Base-by-base conservation (phyloP, 2,329 filamentous ascomycete species). In the Mariannaea elegans region DNA sequence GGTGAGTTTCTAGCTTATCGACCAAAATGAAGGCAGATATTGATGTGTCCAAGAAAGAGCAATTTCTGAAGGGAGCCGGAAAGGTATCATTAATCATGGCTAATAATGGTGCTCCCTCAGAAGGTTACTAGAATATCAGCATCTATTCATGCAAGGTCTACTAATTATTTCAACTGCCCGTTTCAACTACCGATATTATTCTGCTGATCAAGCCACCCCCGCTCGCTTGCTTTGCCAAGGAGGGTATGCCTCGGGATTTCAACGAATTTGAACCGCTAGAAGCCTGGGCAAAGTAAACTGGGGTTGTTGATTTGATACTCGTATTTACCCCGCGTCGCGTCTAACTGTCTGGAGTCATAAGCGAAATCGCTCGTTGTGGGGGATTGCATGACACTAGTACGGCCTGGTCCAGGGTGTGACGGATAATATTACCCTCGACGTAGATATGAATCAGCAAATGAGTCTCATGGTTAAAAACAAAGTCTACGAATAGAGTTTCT, bases 131-230 rank as follows among this genome's bases (percentile, higher is more conserved):
- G n/a, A n/a, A n/a, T n/a, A n/a, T n/a, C n/a, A n/a, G n/a, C n/a
- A n/a, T n/a, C n/a, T n/a, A n/a, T n/a, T n/a, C n/a, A n/a, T n/a
- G n/a, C n/a, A n/a, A n/a, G n/a, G n/a, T n/a, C n/a, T n/a, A n/a
- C n/a, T n/a, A n/a, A n/a, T n/a, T n/a, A n/a, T 38, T 47, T 32
- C 55, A 69, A 69, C 50, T 66, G 63, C 63, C 63, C 57, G 4
- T 53, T 44, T 32, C 54, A 66, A 59, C 16, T 68, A 66, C 64
- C 66, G 66, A 54, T 32, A 27, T 42, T 53, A 41, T 21, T 24
- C 2, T 21, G 16, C 32, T 14, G 9, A 27, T 4, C 18, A 46
- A 57, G 47, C 59, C 45, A 67, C 31, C 64, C 67, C 67, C 67
- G 58, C 67, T 18, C 10, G 13, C n/a, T 5, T 41, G n/a, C 7